Evolutionary conservation across 768 basidiomycete species (phyloP), one percentile per base, ranked within the genome.

Genomic region (Termitomyces sp.): DNA sequence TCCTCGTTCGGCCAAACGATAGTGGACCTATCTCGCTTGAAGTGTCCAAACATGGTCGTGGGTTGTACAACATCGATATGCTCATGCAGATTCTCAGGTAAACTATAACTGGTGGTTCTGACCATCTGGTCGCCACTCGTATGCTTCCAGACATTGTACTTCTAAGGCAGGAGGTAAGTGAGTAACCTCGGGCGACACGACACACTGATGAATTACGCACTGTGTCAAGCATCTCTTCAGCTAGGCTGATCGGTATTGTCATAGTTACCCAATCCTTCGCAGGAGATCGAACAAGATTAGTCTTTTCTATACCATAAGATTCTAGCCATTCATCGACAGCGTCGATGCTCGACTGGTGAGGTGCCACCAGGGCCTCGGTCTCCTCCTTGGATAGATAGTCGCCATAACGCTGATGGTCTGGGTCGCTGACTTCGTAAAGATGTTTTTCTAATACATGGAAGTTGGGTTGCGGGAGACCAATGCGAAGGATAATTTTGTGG

Each of bases 61-160:
- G 88, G 88, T 57, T 88, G 85, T 28, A 90, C 71, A 30, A 88
- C 67, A 37, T 88, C 85, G 54, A 89, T 65, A 62, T 88, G 85
- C 3, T 72, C 69, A 60, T 83, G 76, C 45, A 89, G 67, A 54
- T 77, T 57, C 45, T 74, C 73, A 0, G 88, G 88, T 17, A 90
- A 76, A 61, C 81, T 84, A 70, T 88, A 90, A 56, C 72, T 73
- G 3, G 81, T 83, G n/a, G 88, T 85, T 52, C 88, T 80, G 56
- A 88, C 70, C 35, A 87, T 65, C 14, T 73, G 66, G 30, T 83
- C 80, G 3, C 80, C 84, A 49, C 71, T 77, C 10, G 67, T 64
- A 64, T 88, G 81, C 51, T 77, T 72, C 77, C 82, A 90, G 38
- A 84, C 65, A 55, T 81, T 70, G 62, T 87, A 90, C 61, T 77